Percentiles rank a stretch among this genome's conserved stretches.
These are phyloP conservation scores for Oryza punctata DNA, from an alignment of 176 grass and related monocot species.

Conservation along the genomic window DNA sequence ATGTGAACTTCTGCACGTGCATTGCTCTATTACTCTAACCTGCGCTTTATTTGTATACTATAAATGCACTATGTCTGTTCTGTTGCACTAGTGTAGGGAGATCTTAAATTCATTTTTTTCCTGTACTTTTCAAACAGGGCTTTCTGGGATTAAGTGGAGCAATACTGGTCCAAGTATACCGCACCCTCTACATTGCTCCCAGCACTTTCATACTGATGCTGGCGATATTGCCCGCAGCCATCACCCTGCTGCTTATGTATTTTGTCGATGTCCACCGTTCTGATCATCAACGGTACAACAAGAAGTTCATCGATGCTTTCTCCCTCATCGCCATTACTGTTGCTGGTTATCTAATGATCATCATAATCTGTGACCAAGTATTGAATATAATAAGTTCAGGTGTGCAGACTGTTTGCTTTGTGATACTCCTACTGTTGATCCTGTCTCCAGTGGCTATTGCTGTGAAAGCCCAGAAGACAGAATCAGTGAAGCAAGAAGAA, in stretches of 20 bases:
- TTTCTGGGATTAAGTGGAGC: conserved; percentile 90
- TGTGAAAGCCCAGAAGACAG: conserved; percentile 52
- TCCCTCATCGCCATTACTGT: conserved; percentile 71
- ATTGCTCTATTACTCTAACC: not conserved
- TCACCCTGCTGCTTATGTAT: conserved; percentile 71
- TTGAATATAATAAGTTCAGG: conserved; percentile 50
- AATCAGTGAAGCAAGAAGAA: conserved; percentile 32
- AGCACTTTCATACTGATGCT: conserved; percentile 83
- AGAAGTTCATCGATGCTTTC: conserved; percentile 75
- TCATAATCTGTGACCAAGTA: conserved; percentile 79
- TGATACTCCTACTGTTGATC: conserved; percentile 57
- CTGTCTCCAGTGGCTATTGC: conserved; percentile 54
- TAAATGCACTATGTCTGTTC: not conserved
- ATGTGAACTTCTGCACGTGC: not conserved
- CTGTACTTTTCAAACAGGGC: conserved; percentile 49
- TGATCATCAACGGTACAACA: conserved; percentile 45
- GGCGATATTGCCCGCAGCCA: conserved; percentile 61
- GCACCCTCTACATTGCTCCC: conserved; percentile 41
- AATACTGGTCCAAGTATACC: conserved; percentile 75
- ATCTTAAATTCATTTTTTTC: not conserved
- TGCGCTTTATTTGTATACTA: not conserved
- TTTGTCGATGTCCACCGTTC: conserved; percentile 56
- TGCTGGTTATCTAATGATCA: conserved; percentile 80
- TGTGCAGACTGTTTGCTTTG: conserved; percentile 48
- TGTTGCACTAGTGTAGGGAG: not conserved